Evolutionary conservation across 73 alveolate species (phyloP).

Genomic region (Effrenium voratum): DNA sequence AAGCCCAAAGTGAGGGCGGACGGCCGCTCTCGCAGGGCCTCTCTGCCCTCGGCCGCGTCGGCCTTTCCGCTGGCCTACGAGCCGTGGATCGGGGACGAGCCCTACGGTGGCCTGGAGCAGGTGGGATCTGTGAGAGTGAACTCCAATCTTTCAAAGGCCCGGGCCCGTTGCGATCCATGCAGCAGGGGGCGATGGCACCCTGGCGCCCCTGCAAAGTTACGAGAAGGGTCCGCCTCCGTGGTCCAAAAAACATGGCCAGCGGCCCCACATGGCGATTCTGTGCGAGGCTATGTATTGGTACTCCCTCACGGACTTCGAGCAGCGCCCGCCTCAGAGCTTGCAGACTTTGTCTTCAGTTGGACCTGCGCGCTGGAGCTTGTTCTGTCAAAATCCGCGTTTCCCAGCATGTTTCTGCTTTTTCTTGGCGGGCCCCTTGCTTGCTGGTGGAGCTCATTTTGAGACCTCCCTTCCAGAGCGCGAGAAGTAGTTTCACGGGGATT

Average conservation of each 20-base stretch:
- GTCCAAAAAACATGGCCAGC: not conserved
- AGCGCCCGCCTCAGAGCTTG: no score
- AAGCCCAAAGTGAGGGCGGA: no score
- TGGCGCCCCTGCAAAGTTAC: not conserved
- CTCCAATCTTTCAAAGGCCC: not conserved
- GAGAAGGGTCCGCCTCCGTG: not conserved
- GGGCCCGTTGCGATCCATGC: no score
- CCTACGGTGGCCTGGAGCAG: constrained; percentile 62
- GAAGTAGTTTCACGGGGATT: no score
- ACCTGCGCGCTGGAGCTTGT: no score
- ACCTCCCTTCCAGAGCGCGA: no score
- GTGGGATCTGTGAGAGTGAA: not conserved
- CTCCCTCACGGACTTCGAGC: constrained; percentile 90
- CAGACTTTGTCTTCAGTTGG: no score
- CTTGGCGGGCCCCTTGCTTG: no score
- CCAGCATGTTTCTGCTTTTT: no score
- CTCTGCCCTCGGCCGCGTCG: constrained; percentile 47
- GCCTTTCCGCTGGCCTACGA: constrained; percentile 51
- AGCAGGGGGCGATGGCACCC: no score
- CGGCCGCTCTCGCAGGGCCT: constrained; percentile 44
- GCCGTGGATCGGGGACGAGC: constrained; percentile 75
- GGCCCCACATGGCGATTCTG: not conserved
- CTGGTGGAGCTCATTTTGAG: no score
- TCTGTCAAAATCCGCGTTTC: no score
- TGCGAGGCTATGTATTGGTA: constrained; percentile 35